A percentile compares a stretch with the other conserved stretches of the same genome.
These are phyloP conservation scores for Crithidia mellificae DNA, from an alignment of 208 protist species.

Conservation along the genomic window DNA sequence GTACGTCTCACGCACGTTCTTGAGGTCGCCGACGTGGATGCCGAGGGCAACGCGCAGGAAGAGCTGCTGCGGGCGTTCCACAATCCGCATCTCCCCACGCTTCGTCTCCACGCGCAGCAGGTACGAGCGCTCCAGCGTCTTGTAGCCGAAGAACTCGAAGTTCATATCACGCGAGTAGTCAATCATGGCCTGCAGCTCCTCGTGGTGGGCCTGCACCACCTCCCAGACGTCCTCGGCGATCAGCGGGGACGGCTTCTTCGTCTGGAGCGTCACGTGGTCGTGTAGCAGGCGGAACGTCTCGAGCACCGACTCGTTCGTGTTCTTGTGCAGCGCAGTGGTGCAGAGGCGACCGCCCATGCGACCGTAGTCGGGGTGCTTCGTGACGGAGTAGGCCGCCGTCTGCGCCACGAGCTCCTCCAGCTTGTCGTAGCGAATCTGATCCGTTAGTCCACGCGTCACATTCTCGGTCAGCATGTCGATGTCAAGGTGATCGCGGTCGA, in stretches of 20 bases:
- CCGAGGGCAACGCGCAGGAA: constrained; percentile 98
- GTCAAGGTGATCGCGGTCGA: constrained; percentile 67
- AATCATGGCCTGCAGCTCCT: constrained; percentile 91
- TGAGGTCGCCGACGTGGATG: constrained; percentile 95
- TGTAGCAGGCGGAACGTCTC: constrained; percentile 92
- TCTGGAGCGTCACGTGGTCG: constrained; percentile 90
- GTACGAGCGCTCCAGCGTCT: constrained; percentile 99
- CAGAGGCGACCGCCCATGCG: constrained; percentile 97
- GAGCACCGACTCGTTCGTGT: constrained; percentile 87
- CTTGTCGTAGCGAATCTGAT: constrained; percentile 87
- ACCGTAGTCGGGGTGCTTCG: constrained; percentile 97
- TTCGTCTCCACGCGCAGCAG: constrained; percentile 93
- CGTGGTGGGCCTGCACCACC: constrained; percentile 78
- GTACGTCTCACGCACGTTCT: constrained; percentile 96
- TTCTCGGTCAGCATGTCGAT: constrained; percentile 84
- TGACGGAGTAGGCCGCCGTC: constrained; percentile 96
- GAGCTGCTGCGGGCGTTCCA: constrained; percentile 99
- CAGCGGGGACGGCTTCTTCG: constrained; percentile 77
- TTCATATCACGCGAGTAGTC: constrained; percentile 95
- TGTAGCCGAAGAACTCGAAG: constrained; percentile 99
- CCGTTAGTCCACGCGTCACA: constrained; percentile 85
- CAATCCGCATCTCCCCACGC: constrained; percentile 73
- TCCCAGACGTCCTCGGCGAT: constrained; percentile 94
- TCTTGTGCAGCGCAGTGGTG: constrained; percentile 98
- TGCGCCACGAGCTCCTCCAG: constrained; percentile 96